Evolutionary conservation across 768 basidiomycete species (phyloP).

Genomic region (Sporobolomyces phaffii): DNA sequence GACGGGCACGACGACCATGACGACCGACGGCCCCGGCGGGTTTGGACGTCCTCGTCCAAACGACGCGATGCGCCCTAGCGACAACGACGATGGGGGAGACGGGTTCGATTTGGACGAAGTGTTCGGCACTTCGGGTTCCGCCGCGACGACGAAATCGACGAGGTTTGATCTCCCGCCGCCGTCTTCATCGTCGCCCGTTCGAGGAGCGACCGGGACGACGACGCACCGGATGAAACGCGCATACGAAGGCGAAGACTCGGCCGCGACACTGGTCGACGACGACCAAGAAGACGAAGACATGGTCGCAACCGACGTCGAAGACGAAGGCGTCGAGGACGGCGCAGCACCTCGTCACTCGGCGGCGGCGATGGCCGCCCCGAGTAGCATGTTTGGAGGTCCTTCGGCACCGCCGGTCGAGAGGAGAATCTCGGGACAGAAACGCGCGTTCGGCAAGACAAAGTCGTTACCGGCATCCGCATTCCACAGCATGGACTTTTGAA

Average conservation of each 20-base stretch:
- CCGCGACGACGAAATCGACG: not conserved
- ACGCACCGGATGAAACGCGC: conserved; percentile 18
- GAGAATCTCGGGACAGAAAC: not conserved
- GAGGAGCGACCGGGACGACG: not conserved
- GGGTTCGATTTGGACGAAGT: conserved; percentile 35
- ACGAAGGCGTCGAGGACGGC: conserved; percentile 21
- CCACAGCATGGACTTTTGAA: conserved; percentile 19
- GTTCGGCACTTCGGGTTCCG: not conserved
- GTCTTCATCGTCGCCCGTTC: too few relatives aligned
- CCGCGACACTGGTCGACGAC: not conserved
- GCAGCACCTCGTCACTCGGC: too few relatives aligned
- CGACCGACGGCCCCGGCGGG: not conserved
- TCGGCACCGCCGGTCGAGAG: not conserved
- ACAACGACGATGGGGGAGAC: conserved; percentile 11
- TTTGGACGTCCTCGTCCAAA: not conserved
- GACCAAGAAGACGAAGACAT: conserved; percentile 28
- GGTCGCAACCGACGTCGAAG: conserved; percentile 33
- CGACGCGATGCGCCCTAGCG: not conserved
- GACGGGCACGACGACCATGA: too few relatives aligned
- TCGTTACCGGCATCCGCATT: conserved; percentile 14
- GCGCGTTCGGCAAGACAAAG: conserved; percentile 12
- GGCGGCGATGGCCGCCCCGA: not conserved
- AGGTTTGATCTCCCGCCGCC: not conserved
- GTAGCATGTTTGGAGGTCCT: not conserved
- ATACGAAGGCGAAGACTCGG: not conserved